A percentile compares a stretch with the other conserved stretches of the same genome.
phyloP scores from a whole-genome alignment of 345 rosid species.

The Syzygium grande region DNA sequence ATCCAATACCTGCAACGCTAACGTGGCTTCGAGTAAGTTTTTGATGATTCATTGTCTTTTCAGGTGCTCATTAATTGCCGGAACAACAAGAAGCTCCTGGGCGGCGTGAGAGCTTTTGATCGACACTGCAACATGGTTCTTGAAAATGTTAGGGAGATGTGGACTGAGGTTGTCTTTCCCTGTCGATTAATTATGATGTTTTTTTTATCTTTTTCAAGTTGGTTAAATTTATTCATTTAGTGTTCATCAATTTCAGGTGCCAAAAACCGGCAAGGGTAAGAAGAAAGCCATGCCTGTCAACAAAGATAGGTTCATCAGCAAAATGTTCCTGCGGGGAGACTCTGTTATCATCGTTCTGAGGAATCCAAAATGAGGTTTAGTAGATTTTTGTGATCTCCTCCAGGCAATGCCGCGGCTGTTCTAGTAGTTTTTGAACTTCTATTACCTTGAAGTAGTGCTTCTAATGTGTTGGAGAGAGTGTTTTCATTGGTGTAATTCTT shows the following conservation, averaged over 20 bases:
- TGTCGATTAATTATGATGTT: not conserved
- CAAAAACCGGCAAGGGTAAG: slow-evolving; percentile 98
- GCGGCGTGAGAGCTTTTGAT: slow-evolving; percentile 94
- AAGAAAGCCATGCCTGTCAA: slow-evolving; percentile 90
- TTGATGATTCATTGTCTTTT: not conserved
- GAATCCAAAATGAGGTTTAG: slow-evolving; percentile 63
- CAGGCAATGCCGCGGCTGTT: not conserved
- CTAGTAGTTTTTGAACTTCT: not conserved
- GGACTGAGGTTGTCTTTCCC: slow-evolving; percentile 74
- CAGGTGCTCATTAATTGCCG: slow-evolving; percentile 92
- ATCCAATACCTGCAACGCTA: not conserved
- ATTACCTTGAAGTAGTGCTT: not conserved
- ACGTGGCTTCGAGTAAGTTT: not conserved
- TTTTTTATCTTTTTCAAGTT: not conserved
- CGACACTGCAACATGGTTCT: slow-evolving; percentile 99
- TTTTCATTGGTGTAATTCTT: not conserved
- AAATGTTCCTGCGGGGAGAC: slow-evolving; percentile 98
- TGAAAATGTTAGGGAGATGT: slow-evolving; percentile 98
- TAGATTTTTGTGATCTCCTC: not conserved
- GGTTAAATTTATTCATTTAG: not conserved
- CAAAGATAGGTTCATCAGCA: slow-evolving; percentile 92
- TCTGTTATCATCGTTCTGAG: slow-evolving; percentile 95
- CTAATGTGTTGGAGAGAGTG: not conserved
- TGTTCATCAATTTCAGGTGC: slow-evolving; percentile 36
- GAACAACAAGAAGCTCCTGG: slow-evolving; percentile 81